Percentiles rank a stretch among this genome's conserved stretches.
These are phyloP conservation scores for Breynia disticha DNA, from an alignment of 441 rosid genomes.

Conservation along the genomic window DNA sequence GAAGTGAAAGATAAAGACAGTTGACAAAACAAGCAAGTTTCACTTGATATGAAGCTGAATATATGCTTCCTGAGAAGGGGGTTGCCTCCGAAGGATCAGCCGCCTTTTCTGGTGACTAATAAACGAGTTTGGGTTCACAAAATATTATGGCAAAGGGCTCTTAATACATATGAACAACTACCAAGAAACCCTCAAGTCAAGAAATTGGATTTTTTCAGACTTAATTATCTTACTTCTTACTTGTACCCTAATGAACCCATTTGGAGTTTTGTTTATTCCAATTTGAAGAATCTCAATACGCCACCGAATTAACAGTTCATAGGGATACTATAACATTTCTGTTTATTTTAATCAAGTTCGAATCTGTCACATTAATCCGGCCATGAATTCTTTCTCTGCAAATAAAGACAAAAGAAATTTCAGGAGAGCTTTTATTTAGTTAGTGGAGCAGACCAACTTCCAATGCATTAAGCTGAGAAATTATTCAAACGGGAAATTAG, in stretches of 20 bases:
- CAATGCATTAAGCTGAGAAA: conserved; percentile 24
- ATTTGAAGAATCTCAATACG: conserved; percentile 39
- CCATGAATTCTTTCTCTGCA: conserved; percentile 11
- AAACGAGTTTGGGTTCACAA: conserved; percentile 24
- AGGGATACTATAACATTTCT: conserved; percentile 27
- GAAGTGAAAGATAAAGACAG: conserved; percentile 12
- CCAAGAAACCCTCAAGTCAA: conserved; percentile 23
- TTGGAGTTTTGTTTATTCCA: conserved; percentile 23
- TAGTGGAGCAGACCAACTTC: conserved; percentile 49
- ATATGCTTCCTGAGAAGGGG: conserved; percentile 67
- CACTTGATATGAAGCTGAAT: conserved; percentile 43
- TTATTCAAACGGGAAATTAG: conserved; percentile 18
- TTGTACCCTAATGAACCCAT: conserved; percentile 17
- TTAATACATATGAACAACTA: conserved; percentile 17
- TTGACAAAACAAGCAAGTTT: conserved; percentile 3
- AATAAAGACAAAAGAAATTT: conserved; percentile 28
- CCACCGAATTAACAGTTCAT: conserved; percentile 44
- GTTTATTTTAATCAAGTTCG: conserved; percentile 4
- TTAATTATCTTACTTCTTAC: conserved; percentile 7
- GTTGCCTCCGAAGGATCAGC: conserved; percentile 86
- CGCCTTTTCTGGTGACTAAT: conserved; percentile 76
- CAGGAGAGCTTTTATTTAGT: conserved; percentile 31
- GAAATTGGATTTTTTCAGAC: conserved; percentile 8
- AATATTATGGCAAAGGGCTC: conserved; percentile 20
- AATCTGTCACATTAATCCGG: conserved; percentile 17